Base-by-base conservation (phyloP, 805 yeast genomes). In the Dipodascus albidus region DNA sequence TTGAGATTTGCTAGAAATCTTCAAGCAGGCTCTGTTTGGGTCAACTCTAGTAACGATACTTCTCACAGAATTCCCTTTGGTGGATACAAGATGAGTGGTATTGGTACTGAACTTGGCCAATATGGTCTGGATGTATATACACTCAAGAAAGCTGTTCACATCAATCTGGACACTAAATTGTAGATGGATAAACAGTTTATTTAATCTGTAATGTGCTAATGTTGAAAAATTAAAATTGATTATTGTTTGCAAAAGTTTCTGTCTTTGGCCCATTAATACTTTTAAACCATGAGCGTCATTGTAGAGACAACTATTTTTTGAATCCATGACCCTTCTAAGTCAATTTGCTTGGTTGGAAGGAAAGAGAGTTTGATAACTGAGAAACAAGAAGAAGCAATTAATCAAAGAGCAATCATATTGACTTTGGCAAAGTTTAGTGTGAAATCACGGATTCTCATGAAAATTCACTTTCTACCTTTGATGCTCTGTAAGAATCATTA, bases 91-190 rank as follows among this genome's bases (percentile, higher is more conserved):
- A 81, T 82, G 77, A 83, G 93, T 55, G 98, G 98, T 70, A 75
- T 85, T 57, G 97, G 98, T 66, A 81, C 95, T 70, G 96, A 91
- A 75, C 81, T 89, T 78, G 96, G 96, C 64, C 79, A 78, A 57
- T 90, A 87, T 59, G 95, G 95, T 54, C 71, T 91, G 64, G 86
- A 84, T 56, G 83, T 82, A 69, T 91, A 89, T 76, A 81, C 87
- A 58, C 95, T 87, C 69, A 77, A 75, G 59, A 91, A 90, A 77
- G 85, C 96, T 51, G 95, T 90, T 51, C 74, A 70, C 52, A 65
- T 71, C 50, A 62, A 61, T 55, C 51, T 61, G 33, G 63, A 59
- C 38, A 55, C 31, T 49, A 24, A 52, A 23, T 47, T 59, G 51
- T 57, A 54, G 17, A 14, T 20, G 6, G n/a, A 11, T 14, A 6